Base-by-base conservation (phyloP, 2,329 filamentous ascomycete genomes). In the Pestalotiopsis fici region DNA sequence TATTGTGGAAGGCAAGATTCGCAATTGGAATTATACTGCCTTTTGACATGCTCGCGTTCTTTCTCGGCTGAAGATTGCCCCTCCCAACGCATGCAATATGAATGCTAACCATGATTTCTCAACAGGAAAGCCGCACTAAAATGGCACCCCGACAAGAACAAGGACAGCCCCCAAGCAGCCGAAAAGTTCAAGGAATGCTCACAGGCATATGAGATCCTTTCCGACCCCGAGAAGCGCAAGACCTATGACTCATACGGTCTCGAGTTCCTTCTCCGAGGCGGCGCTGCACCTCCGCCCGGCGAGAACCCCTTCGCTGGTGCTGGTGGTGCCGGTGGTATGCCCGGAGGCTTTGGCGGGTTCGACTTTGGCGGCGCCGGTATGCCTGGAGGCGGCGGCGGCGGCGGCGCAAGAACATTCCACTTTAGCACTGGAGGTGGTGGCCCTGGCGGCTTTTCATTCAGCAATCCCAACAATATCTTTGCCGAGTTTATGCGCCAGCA, bases 111-210 rank as follows among this genome's bases (percentile, higher is more conserved):
- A 75, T 59, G 43, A 37, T 61, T 66, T 66, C 59, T 9, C 7
- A 43, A 70, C 78, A 94, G 92, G 70, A 97, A 97, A 86, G 88
- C 91, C 66, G 95, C 95, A 65, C 82, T 98, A 78, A 97, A 95
- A 83, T 95, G 90, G 82, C 96, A 99, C 78, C 96, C 96, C 6
- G 96, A 99, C 85, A 99, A 98, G 87, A 99, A 98, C 86, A 95
- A 95, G 81, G 91, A 97, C 82, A 94, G 95, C 74, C 90, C 94
- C 35, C 83, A 89, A 64, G 93, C 95, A 9, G 86, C 89, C 69
- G 96, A 98, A 79, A 98, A 95, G 82, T 99, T 99, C 87, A 99
- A 99, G 83, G 96, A 98, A 80, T 93, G 94, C 71, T 97, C 94
- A 1, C 95, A 98, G 83, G 96, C 96, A 67, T 99, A 98, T 83